Base-by-base conservation (phyloP, 495 filamentous ascomycete genomes). In the Penicillium goetzii region DNA sequence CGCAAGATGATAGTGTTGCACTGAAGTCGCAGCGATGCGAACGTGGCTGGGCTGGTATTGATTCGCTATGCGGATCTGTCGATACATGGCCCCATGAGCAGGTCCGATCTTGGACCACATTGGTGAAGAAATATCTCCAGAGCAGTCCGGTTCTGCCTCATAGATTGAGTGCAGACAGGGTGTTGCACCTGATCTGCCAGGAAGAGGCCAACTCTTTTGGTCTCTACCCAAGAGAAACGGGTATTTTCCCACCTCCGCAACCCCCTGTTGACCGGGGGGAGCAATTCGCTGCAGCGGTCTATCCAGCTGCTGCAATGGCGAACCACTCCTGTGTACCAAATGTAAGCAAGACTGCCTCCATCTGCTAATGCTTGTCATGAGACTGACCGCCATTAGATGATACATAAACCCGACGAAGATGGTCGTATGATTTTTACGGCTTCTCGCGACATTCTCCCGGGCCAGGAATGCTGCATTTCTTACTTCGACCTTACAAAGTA, bases 161-260 rank as follows among this genome's bases (percentile, higher is more conserved):
- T 65, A 66, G 52, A 0, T 36, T 77, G 43, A 53, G 38, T 4
- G 38, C 59, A 25, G 68, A 69, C 0, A 66, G 65, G 0, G 51
- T 79, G 9, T 56, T 79, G 33, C 62, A 66, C 49, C 61, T 79
- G 15, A 74, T 79, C 23, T 79, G 77, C 33, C 68, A 71, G 25
- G 75, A 79, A 63, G 77, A 79, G 47, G 75, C 77, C 10, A 79
- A 79, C 55, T 79, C 77, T 0, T 79, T 79, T 40, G 77, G 77
- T 12, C 66, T 79, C 1, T 79, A 79, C 47, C 77, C 77, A n/a
- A 59, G 74, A 4, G 77, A 77, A 60, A 79, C 75, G 1, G 75
- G 77, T 0, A 34, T 66, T 12, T 65, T 66, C 14, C 72, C 72
- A 8, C 19, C 56, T 3, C 69, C 67, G 0, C 21, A 57, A 1